These are phyloP conservation scores for Patellifolia procumbens DNA, from an alignment of 179 eudicot genomes.

Conservation along the genomic window DNA sequence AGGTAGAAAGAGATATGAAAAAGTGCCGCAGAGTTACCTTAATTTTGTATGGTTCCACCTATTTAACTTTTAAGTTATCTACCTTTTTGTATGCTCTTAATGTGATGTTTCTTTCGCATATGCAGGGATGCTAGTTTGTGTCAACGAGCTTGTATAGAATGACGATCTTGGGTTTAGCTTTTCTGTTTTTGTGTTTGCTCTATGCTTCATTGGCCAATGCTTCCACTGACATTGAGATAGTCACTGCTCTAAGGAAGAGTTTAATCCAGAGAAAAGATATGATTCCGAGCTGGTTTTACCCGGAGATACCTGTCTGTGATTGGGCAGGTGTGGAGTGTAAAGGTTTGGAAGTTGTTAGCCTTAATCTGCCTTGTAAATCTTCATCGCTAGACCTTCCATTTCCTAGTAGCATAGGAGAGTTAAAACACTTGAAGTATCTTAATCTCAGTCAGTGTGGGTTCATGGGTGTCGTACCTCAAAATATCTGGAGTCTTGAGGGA, in stretches of 20 bases:
- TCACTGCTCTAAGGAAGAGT: slow-evolving; percentile 48
- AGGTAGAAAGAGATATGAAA: background rate
- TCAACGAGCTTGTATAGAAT: slow-evolving; percentile 23
- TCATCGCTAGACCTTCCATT: slow-evolving; percentile 60
- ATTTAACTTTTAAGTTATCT: background rate
- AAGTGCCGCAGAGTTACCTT: background rate
- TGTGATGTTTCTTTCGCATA: slow-evolving; percentile 11
- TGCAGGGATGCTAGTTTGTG: slow-evolving; percentile 23
- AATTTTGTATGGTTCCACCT: background rate
- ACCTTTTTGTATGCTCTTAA: background rate
- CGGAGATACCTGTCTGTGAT: slow-evolving; percentile 56
- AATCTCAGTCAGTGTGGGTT: slow-evolving; percentile 74
- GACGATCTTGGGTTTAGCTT: slow-evolving; percentile 15
- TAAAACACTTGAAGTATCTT: slow-evolving; percentile 58
- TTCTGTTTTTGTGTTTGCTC: slow-evolving; percentile 38
- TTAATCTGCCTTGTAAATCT: slow-evolving; percentile 51
- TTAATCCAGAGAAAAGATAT: slow-evolving; percentile 41
- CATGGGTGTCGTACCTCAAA: slow-evolving; percentile 48
- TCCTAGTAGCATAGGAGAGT: slow-evolving; percentile 46
- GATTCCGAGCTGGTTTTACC: slow-evolving; percentile 66
- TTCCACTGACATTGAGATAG: slow-evolving; percentile 40
- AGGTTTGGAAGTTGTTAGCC: slow-evolving; percentile 40
- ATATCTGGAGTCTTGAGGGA: slow-evolving; percentile 55
- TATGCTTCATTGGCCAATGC: slow-evolving; percentile 32
- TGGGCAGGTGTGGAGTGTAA: slow-evolving; percentile 73